Base-by-base conservation (phyloP, 345 rosid genomes). In the Euphorbia lathyris region DNA sequence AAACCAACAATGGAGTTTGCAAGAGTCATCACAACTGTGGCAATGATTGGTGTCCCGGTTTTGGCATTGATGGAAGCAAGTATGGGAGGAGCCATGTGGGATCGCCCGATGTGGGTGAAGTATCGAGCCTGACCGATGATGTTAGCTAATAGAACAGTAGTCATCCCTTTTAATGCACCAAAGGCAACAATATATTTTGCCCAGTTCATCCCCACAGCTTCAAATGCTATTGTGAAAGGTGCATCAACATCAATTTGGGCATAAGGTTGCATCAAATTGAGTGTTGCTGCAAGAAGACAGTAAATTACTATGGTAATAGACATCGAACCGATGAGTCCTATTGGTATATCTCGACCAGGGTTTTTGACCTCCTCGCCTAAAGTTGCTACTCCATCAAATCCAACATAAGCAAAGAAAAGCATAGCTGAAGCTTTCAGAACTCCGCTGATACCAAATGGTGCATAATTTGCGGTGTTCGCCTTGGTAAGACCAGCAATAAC, bases 361-460 rank as follows among this genome's bases (percentile, higher is more conserved):
- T 74, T 67, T 25, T 67, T 74, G 13, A 68, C 62, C 58, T 74
- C 77, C 48, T 74, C 77, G 6, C 34, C 77, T 40, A 74, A 19
- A 53, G 77, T 74, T 52, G 77, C 66, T 7, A 74, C 68, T 60
- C 72, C 77, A 45, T 74, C 77, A 42, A 74, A 74, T 10, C 77
- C 77, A 0, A 74, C 64, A 43, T 74, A 74, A n/a, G 77, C 77
- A 29, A 74, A 74, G 56, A 67, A 74, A 14, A 74, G 62, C 57
- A 74, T 63, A 1, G 63, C 72, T 0, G 77, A 67, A 36, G 68
- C 67, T 55, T 51, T 62, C 22, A 74, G 52, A 26, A 74, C 43
- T 20, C 72, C 72, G 6, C 64, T 62, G 10, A 68, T 12, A 2
- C 63, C 68, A n/a, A 67, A 67, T 1, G 63, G 62, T 52, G 67